Base-by-base conservation (phyloP, 352 stramenopile genomes). In the Peronospora farinosa region DNA sequence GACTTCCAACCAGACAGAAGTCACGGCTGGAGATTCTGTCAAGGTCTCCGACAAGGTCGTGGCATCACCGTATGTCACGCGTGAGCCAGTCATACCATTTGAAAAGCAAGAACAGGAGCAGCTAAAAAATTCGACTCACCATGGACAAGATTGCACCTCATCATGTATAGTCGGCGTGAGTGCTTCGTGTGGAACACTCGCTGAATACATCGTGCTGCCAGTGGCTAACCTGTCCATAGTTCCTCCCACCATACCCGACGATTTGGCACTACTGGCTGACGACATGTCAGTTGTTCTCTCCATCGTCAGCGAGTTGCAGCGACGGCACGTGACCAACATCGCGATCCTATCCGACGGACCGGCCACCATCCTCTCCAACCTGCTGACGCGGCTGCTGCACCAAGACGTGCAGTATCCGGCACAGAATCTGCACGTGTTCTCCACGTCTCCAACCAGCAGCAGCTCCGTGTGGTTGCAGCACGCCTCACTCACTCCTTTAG, bases 121-220 rank as follows among this genome's bases (percentile, higher is more conserved):
- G 15, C 42, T 48, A 9, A 15, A 31, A 3, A 27, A 52, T 2
- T 7, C 15, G 28, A 27, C 11, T n/a, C 21, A 28, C 8, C 36
- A 61, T 6, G 40, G 7, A 11, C 38, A 27, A 3, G 23, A 33
- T 25, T 33, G 25, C 36, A 50, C 7, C 25, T 27, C 13, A 32
- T 48, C 60, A n/a, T 61, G 41, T 31, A 15, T 83, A 15, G 19
- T 83, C 15, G 72, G 72, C 17, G 43, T 78, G 12, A 72, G 51
- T 47, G 40, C 67, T 4, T 33, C 61, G 17, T 51, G 38, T 1
- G 72, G 72, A 1, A 39, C 72, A 7, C 54, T 83, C 2, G 57
- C 64, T 5, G 60, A 83, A 43, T 74, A 64, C 54, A 56, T 78
- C 15, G 68, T 71, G 19, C 8, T 83, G 7, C 72, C 69, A 16